Base-by-base conservation (phyloP, 106 monocot species). In the Phalaenopsis equestris region DNA sequence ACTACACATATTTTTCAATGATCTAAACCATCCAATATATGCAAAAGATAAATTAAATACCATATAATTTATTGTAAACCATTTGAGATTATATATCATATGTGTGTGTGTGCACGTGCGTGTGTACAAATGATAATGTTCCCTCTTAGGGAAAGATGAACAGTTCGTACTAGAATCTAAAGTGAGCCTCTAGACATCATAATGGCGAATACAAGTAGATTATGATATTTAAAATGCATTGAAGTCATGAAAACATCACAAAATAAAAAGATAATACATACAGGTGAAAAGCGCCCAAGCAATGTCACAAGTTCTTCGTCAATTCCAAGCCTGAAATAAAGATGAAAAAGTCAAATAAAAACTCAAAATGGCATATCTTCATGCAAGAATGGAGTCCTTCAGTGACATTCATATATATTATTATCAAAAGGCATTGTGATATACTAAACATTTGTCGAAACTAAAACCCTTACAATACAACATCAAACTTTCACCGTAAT, bases 251-350 rank as follows among this genome's bases (percentile, higher is more conserved):
- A 65, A 23, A 65, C 24, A 65, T 23, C 24, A 23, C 64, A 65
- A 23, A 65, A 24, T 24, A 24, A 24, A 7, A 65, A 42, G 8
- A 37, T 80, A 47, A 39, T 52, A 91, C 96, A 48, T 79, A 96
- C 96, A 81, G 91, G 91, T 81, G 96, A 96, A 58, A 68, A 84
- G 41, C 70, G 67, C 41, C 96, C 96, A 67, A 96, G 93, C 42
- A 96, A 56, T 75, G 75, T 80, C 38, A 96, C 96, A 72, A 96
- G 91, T 75, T 96, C 96, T 79, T 96, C 93, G 82, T 96, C 96
- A 61, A 96, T 96, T 79, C 96, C 96, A 79, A 96, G 77, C 82
- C 93, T 96, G 89, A 6, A 36, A 76, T 45, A 82, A 37, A 75
- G 4, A 78, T 12, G 3, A 15, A 14, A 52, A 52, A 10, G 52